Evolutionary conservation across 495 filamentous ascomycete species (phyloP).

Genomic region (Penicillium cosmopolitanum): DNA sequence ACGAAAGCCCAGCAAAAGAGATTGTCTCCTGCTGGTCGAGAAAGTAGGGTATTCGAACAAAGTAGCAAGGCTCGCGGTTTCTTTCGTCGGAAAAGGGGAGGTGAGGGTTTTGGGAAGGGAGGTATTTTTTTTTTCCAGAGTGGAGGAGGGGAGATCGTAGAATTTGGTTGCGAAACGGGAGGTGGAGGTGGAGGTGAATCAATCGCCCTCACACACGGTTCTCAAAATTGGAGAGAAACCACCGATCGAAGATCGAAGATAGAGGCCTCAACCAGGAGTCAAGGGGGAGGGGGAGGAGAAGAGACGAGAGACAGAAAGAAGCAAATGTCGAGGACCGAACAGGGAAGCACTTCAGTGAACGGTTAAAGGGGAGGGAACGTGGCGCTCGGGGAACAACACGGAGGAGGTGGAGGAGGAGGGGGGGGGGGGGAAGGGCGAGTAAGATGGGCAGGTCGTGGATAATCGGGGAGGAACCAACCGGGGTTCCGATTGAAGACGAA

Average conservation of each 20-base stretch:
- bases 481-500: slow-evolving; percentile 24
- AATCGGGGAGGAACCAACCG: slow-evolving; percentile 29
- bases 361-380: slow-evolving; percentile 2
- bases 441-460: not conserved
- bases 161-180: slow-evolving; percentile 6
- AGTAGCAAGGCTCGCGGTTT: not conserved
- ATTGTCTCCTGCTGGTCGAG: slow-evolving; percentile 2
- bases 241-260: slow-evolving; percentile 16
- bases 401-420: not conserved
- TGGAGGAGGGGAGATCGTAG: slow-evolving; percentile 1
- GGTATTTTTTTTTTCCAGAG: not conserved
- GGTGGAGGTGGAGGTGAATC: slow-evolving; percentile 13
- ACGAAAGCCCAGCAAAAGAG: slow-evolving; percentile 1
- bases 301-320: slow-evolving; percentile 1
- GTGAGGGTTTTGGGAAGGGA: too few relatives aligned
- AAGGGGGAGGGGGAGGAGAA: slow-evolving; percentile 6
- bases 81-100: too few relatives aligned
- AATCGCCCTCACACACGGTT: slow-evolving; percentile 12
- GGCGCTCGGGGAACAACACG: slow-evolving; percentile 4
- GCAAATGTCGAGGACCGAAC: not conserved
- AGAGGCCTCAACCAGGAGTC: slow-evolving; percentile 31
- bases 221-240: slow-evolving; percentile 7
- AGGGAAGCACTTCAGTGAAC: not conserved
- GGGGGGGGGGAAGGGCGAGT: not conserved
- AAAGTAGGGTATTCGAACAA: not conserved